Percentiles rank a stretch among this genome's conserved stretches.
Conservation (phyloP, 345 rosid species). For the Hevea brasiliensis region DNA sequence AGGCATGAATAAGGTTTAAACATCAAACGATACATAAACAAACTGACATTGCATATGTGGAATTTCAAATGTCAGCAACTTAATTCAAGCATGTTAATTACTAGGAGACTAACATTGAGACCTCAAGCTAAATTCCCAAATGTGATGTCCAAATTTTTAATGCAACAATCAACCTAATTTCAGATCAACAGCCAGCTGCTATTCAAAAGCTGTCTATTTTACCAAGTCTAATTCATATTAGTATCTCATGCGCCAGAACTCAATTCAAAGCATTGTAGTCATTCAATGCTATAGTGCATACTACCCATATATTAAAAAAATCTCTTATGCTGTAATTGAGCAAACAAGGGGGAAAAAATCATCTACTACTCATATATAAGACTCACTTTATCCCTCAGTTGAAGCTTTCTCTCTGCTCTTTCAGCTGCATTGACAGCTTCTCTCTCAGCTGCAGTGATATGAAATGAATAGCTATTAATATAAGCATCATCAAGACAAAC, state of each 20-base stretch:
- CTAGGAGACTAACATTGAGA: background rate
- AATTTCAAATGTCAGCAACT: background rate
- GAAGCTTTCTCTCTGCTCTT: conserved; percentile 85
- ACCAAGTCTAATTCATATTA: background rate
- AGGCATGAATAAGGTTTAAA: background rate
- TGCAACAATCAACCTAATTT: background rate
- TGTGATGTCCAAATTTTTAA: background rate
- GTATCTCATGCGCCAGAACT: background rate
- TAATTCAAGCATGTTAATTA: background rate
- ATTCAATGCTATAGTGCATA: background rate
- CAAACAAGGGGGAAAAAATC: background rate
- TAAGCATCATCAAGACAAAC: conserved; percentile 6
- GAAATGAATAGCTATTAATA: background rate
- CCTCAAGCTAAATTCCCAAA: too few species aligned
- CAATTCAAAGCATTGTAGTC: background rate
- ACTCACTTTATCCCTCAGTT: conserved; percentile 81
- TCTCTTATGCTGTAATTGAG: background rate
- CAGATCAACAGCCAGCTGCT: background rate
- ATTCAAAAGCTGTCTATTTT: background rate
- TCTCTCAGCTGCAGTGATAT: conserved; percentile 71
- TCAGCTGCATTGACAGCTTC: conserved; percentile 90
- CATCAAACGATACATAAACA: background rate
- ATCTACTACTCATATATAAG: background rate
- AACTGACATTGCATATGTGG: background rate
- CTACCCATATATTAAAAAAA: background rate